Evolutionary conservation across 768 basidiomycete species (phyloP).

Genomic region (Exsudoporus frostii): DNA sequence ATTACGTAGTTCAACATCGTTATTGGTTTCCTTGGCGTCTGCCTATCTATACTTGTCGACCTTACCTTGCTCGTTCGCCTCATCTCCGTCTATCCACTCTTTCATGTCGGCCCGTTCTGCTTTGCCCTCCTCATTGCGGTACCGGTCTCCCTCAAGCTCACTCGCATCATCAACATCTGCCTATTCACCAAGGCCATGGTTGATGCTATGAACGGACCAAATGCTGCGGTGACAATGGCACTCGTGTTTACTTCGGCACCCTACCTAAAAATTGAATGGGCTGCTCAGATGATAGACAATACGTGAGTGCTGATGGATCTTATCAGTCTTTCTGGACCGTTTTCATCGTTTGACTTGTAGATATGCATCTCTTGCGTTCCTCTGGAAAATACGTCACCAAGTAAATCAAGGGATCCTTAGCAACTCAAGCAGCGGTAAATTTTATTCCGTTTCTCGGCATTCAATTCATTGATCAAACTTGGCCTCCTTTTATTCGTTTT

Average conservation of each 20-base stretch:
- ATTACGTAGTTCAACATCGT: constrained; percentile 5
- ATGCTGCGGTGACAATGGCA: background rate
- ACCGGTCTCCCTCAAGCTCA: constrained; percentile 24
- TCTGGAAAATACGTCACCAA: constrained; percentile 6
- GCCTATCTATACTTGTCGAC: constrained; percentile 23
- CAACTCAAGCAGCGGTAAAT: background rate
- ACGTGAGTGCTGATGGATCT: constrained; percentile 5
- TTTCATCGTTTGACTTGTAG: background rate
- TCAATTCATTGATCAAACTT: background rate
- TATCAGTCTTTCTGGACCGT: too few species aligned
- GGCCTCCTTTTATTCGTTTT: background rate
- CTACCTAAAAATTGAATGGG: constrained; percentile 32
- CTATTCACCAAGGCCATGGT: constrained; percentile 18
- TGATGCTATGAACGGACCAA: constrained; percentile 9
- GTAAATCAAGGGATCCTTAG: background rate
- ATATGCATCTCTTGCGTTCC: constrained; percentile 9
- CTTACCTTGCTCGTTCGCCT: constrained; percentile 25
- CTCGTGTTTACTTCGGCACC: constrained; percentile 13
- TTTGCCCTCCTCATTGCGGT: constrained; percentile 12
- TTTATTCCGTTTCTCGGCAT: background rate
- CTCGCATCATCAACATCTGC: constrained; percentile 20
- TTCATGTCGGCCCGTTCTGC: background rate
- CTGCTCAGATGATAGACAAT: constrained; percentile 30
- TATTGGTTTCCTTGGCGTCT: constrained; percentile 18
- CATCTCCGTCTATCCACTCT: constrained; percentile 19